A percentile compares a stretch with the other conserved stretches of the same genome.
Evolutionary conservation across 2,329 filamentous ascomycete genomes (phyloP).

Genomic region (Sporothrix euskadiensis): DNA sequence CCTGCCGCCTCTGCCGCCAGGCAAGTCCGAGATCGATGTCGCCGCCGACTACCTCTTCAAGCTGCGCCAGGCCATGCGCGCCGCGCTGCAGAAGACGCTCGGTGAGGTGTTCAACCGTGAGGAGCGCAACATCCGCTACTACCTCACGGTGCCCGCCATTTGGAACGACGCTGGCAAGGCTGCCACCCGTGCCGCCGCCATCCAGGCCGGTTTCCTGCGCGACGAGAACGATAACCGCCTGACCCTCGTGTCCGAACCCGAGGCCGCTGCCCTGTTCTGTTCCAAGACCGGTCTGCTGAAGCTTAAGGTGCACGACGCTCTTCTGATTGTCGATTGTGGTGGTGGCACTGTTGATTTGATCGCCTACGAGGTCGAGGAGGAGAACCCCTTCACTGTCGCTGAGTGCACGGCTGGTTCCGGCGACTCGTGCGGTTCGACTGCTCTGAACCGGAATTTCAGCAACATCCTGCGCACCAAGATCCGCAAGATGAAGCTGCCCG

Average conservation of each 20-base stretch:
- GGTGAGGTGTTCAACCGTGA: conserved; percentile 98
- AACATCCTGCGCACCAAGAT: conserved; percentile 98
- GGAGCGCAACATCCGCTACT: conserved; percentile 97
- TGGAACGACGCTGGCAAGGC: conserved; percentile 99
- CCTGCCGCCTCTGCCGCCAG: conserved; percentile 91
- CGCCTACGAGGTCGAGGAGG: conserved; percentile 97
- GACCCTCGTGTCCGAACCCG: conserved; percentile 92
- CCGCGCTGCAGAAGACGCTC: conserved; percentile 91
- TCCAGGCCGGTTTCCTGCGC: conserved; percentile 92
- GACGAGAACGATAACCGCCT: conserved; percentile 97
- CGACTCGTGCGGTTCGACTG: conserved; percentile 97
- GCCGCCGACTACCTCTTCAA: conserved; percentile 99
- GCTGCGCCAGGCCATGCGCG: conserved; percentile 93
- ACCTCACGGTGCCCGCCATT: conserved; percentile 96
- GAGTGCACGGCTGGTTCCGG: conserved; percentile 97
- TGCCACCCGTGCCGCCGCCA: conserved; percentile 90
- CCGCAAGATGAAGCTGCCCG: conserved; percentile 97
- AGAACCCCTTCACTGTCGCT: conserved; percentile 93
- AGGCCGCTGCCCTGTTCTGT: conserved; percentile 96
- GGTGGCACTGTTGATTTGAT: conserved; percentile 99
- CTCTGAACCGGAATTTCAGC: conserved; percentile 95
- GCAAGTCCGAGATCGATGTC: conserved; percentile 98
- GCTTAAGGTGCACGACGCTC: conserved; percentile 97
- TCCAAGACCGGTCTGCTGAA: conserved; percentile 95
- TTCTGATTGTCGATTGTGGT: conserved; percentile 96